A percentile compares a stretch with the other conserved stretches of the same genome.
These are phyloP conservation scores for Cladosporium sp. DNA, from an alignment of 2,329 filamentous ascomycete species.

Conservation along the genomic window DNA sequence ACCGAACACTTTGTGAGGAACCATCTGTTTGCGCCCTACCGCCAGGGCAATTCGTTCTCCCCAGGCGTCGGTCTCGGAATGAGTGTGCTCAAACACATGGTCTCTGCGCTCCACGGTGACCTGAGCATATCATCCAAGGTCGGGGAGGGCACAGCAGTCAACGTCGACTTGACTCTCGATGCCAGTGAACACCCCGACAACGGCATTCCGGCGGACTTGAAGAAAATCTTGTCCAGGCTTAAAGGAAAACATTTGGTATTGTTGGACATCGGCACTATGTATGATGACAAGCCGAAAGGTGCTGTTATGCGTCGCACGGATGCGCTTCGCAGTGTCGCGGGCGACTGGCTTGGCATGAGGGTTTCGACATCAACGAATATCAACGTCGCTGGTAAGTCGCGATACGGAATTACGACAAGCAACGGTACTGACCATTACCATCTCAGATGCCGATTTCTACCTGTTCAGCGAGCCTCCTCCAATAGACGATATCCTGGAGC, in stretches of 20 bases:
- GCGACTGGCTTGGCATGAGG: conserved; percentile 27
- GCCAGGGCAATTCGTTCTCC: conserved; percentile 36
- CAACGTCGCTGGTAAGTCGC: conserved; percentile 7
- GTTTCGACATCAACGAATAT: conserved; percentile 21
- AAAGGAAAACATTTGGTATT: conserved; percentile 26
- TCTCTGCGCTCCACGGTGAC: conserved; percentile 59
- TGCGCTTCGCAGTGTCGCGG: conserved; percentile 24
- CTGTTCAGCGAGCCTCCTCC: conserved; percentile 28
- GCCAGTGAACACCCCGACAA: conserved; percentile 9
- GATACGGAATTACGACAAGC: neutral
- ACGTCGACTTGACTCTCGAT: conserved; percentile 22
- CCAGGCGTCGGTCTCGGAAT: conserved; percentile 39
- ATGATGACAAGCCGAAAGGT: conserved; percentile 5
- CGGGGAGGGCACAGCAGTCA: conserved; percentile 29
- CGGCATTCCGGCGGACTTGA: conserved; percentile 2
- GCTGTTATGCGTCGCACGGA: conserved; percentile 20
- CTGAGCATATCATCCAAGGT: conserved; percentile 57
- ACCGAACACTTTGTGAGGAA: conserved; percentile 32
- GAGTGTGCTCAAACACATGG: conserved; percentile 38
- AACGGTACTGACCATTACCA: neutral
- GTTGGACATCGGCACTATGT: conserved; percentile 15
- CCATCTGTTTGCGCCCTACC: conserved; percentile 37
- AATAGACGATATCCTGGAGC: conserved; percentile 22
- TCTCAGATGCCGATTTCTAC: conserved; percentile 25
- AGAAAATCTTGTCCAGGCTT: neutral